A percentile compares a stretch with the other conserved stretches of the same genome.
These are phyloP conservation scores for Noccaea bulbosa DNA, from an alignment of 345 rosid species.

Conservation along the genomic window DNA sequence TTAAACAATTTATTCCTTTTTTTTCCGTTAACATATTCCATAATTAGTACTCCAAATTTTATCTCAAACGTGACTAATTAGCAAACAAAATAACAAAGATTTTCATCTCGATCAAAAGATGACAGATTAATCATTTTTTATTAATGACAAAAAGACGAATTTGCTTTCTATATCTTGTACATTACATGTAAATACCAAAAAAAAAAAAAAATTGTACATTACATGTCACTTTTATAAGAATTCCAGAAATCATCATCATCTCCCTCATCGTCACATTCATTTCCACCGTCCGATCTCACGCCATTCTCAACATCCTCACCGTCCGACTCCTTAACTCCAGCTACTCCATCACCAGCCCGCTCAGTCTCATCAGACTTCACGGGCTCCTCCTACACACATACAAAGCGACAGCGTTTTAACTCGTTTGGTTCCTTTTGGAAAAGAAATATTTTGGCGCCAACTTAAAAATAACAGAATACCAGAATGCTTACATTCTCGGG, in stretches of 20 bases:
- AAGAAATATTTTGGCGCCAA: neutral
- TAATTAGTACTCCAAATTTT: neutral
- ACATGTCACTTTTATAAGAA: constrained; percentile 32
- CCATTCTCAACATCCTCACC: constrained; percentile 36
- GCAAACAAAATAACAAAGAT: neutral
- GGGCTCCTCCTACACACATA: constrained; percentile 49
- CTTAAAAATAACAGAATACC: neutral
- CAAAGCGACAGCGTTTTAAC: constrained; percentile 9
- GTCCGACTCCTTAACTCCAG: constrained; percentile 40
- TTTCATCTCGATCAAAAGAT: neutral
- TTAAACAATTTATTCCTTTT: neutral
- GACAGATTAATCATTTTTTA: neutral
- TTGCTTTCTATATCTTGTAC: neutral
- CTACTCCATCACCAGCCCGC: constrained; percentile 24
- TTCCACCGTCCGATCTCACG: constrained; percentile 43
- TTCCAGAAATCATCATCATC: constrained; percentile 38
- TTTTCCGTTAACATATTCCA: neutral
- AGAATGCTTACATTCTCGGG: constrained; percentile 30
- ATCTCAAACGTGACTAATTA: constrained; percentile 14
- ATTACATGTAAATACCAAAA: no score
- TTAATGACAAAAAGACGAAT: neutral
- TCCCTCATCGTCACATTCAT: constrained; percentile 32
- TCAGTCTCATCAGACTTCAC: constrained; percentile 40
- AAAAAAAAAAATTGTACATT: no score
- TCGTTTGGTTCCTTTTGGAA: neutral